Percentiles rank a stretch among this genome's conserved stretches.
These are phyloP conservation scores for Wallacemonas collosoma DNA, from an alignment of 208 protist species.

Conservation along the genomic window DNA sequence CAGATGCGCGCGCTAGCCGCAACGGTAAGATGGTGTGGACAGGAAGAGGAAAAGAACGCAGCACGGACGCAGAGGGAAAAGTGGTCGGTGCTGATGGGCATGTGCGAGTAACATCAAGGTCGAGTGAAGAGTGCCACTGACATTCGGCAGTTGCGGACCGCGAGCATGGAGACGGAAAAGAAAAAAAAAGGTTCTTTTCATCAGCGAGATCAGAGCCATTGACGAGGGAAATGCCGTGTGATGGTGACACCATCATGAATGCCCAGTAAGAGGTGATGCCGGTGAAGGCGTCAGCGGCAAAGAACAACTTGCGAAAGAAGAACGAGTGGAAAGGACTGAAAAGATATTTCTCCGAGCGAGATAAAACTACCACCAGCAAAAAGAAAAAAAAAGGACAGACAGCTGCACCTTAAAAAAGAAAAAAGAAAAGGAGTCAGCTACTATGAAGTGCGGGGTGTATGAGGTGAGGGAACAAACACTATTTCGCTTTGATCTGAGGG, in stretches of 20 bases:
- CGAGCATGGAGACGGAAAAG: no score
- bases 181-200: no score
- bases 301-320: background rate
- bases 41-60: conserved; percentile 3
- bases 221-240: no score
- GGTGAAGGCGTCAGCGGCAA: background rate
- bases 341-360: no score
- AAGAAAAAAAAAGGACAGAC: background rate
- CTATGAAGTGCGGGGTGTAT: background rate
- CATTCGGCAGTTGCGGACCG: no score
- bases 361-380: background rate
- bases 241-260: no score
- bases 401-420: background rate
- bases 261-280: background rate
- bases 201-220: no score
- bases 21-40: background rate
- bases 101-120: no score
- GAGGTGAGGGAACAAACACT: background rate
- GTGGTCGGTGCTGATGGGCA: no score
- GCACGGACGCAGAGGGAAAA: background rate
- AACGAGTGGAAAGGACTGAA: background rate
- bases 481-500: no score
- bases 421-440: background rate
- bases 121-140: no score
- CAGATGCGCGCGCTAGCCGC: no score